A percentile compares a stretch with the other conserved stretches of the same genome.
These are phyloP conservation scores for Cudoniella acicularis DNA, from an alignment of 495 filamentous ascomycete species.

Conservation along the genomic window DNA sequence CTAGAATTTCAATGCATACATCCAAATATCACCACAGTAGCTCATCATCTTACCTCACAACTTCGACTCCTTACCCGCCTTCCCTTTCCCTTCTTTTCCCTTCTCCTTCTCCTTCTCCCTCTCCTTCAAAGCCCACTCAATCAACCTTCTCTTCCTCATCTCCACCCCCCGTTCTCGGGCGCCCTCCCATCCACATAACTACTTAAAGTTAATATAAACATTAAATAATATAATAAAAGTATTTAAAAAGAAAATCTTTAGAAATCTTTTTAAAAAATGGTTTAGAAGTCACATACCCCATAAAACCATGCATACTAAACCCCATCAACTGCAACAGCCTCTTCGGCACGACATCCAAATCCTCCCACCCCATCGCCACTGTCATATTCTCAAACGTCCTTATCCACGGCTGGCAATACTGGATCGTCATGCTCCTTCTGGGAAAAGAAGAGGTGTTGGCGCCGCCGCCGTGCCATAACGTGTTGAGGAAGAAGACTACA, in stretches of 20 bases:
- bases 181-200: constrained; percentile 24
- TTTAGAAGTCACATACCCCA: no score
- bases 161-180: constrained; percentile 21
- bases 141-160: constrained; percentile 26
- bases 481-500: constrained; percentile 36
- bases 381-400: constrained; percentile 31
- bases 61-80: constrained; percentile 10
- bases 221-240: no score
- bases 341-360: constrained; percentile 24
- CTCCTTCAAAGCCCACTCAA: constrained; percentile 23
- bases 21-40: no score
- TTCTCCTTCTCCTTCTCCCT: constrained; percentile 9
- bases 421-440: constrained; percentile 27
- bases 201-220: no score
- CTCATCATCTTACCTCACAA: no score
- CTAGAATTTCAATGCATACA: no score
- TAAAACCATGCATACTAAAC: constrained; percentile 24
- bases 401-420: constrained; percentile 35
- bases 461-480: constrained; percentile 34
- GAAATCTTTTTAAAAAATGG: no score
- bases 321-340: constrained; percentile 21
- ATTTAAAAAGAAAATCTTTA: no score
- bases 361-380: constrained; percentile 27
- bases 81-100: constrained; percentile 15
- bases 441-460: constrained; percentile 28